These are phyloP conservation scores for Pisolithus marmoratus DNA, from an alignment of 768 basidiomycete genomes.

Conservation along the genomic window DNA sequence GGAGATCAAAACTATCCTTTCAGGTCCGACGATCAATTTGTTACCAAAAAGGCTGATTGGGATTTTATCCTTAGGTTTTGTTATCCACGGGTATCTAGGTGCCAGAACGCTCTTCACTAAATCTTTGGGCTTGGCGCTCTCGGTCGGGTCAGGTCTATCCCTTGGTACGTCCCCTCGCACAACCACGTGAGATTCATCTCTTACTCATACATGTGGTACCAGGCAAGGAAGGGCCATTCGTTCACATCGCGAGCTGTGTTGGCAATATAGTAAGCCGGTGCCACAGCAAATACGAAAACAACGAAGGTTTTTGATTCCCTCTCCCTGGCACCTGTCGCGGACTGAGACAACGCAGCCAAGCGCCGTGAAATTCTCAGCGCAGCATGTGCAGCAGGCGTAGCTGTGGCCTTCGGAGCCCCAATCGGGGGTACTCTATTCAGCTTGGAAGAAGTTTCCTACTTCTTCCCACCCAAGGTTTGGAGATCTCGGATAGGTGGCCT, in stretches of 20 bases:
- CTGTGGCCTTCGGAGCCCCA: conserved; percentile 95
- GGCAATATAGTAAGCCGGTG: conserved; percentile 90
- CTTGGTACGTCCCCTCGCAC: conserved; percentile 44
- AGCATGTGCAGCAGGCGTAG: conserved; percentile 95
- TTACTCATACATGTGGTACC: neutral
- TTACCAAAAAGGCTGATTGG: conserved; percentile 10
- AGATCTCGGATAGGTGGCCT: neutral
- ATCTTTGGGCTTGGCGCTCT: conserved; percentile 79
- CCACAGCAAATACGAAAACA: conserved; percentile 86
- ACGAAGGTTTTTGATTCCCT: conserved; percentile 61
- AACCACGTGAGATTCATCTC: conserved; percentile 2
- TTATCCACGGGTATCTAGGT: conserved; percentile 96
- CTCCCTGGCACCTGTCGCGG: neutral
- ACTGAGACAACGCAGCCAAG: conserved; percentile 52
- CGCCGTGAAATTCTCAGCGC: conserved; percentile 93
- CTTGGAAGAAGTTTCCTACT: conserved; percentile 93
- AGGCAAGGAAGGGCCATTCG: conserved; percentile 76
- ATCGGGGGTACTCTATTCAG: conserved; percentile 92
- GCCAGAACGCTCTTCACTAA: conserved; percentile 87
- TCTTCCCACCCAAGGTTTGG: conserved; percentile 86
- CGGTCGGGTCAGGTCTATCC: conserved; percentile 88
- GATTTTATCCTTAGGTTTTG: conserved; percentile 58
- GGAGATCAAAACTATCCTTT: conserved; percentile 92
- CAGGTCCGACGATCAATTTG: conserved; percentile 39
- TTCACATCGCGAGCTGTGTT: conserved; percentile 89